Percentiles rank a stretch among this genome's conserved stretches.
Conservation (phyloP, 768 basidiomycete species). For the Wakefieldia striispora region DNA sequence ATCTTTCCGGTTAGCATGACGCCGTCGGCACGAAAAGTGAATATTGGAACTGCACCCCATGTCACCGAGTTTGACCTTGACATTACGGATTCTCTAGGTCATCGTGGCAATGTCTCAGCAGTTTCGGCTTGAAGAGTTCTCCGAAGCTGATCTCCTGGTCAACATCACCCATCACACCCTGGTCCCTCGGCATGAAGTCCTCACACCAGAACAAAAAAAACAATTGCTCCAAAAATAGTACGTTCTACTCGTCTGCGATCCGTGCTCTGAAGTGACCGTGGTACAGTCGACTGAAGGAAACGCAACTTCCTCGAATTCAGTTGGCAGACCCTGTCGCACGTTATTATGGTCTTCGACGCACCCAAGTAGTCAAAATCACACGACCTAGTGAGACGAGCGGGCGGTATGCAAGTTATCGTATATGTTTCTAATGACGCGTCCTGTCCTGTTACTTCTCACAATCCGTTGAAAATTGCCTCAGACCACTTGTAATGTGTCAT, state of each 20-base stretch:
- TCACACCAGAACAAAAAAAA: conserved; percentile 84
- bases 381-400: conserved; percentile 96
- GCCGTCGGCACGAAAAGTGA: conserved; percentile 90
- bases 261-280: conserved; percentile 5
- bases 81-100: conserved; percentile 51
- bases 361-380: conserved; percentile 98
- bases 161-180: conserved; percentile 97
- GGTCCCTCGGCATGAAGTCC: conserved; percentile 89
- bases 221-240: conserved; percentile 89
- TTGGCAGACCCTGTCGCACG: conserved; percentile 96
- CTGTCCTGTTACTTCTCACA: conserved; percentile 3
- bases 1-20: conserved; percentile 97
- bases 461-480: conserved; percentile 5
- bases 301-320: conserved; percentile 96
- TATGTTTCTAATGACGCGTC: conserved; percentile 62
- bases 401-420: conserved; percentile 88
- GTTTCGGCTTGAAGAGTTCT: conserved; percentile 92
- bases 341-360: conserved; percentile 93
- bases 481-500: conserved; percentile 12
- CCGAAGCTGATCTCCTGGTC: conserved; percentile 92
- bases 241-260: conserved; percentile 34
- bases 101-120: conserved; percentile 86
- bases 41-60: conserved; percentile 6
- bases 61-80: neutral
- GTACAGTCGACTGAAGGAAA: conserved; percentile 90